Evolutionary conservation across 2,329 filamentous ascomycete species (phyloP).

Genomic region (Ophiostoma fasciatum): DNA sequence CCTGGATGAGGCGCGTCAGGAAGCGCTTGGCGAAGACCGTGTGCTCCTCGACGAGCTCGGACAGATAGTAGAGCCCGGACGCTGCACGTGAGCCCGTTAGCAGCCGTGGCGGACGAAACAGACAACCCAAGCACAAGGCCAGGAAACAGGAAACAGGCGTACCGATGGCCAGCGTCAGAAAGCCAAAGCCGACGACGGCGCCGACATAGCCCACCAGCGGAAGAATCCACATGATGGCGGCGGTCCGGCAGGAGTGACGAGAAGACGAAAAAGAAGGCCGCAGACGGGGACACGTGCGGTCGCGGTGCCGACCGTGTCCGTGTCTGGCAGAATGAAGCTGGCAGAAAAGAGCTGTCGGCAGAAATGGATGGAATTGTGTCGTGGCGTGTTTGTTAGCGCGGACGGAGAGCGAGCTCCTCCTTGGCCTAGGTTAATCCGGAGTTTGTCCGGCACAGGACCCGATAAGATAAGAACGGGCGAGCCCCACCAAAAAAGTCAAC

Average conservation of each 20-base stretch:
- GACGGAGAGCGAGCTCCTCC: no score
- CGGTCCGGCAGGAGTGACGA: background rate
- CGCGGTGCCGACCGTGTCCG: no score
- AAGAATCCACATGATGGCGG: conserved; percentile 78
- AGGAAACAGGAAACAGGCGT: conserved; percentile 14
- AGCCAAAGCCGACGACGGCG: conserved; percentile 76
- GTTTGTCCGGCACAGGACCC: conserved; percentile 7
- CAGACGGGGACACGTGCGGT: no score
- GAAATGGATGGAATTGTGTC: no score
- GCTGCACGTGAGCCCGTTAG: conserved; percentile 33
- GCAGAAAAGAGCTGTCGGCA: no score
- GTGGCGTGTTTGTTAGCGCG: no score
- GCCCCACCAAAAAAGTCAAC: conserved; percentile 9
- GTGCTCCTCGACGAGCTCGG: conserved; percentile 94
- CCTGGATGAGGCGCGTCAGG: conserved; percentile 74
- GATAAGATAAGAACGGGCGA: conserved; percentile 8
- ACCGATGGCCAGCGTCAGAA: conserved; percentile 90
- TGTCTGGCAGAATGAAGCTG: background rate
- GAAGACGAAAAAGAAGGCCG: background rate
- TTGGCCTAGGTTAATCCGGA: no score
- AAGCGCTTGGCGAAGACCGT: conserved; percentile 82
- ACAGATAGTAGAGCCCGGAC: conserved; percentile 96
- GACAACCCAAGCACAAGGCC: background rate
- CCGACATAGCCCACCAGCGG: conserved; percentile 83
- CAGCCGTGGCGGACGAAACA: background rate